Evolutionary conservation across 768 basidiomycete genomes (phyloP).

Genomic region (Pulveroboletus sp.): DNA sequence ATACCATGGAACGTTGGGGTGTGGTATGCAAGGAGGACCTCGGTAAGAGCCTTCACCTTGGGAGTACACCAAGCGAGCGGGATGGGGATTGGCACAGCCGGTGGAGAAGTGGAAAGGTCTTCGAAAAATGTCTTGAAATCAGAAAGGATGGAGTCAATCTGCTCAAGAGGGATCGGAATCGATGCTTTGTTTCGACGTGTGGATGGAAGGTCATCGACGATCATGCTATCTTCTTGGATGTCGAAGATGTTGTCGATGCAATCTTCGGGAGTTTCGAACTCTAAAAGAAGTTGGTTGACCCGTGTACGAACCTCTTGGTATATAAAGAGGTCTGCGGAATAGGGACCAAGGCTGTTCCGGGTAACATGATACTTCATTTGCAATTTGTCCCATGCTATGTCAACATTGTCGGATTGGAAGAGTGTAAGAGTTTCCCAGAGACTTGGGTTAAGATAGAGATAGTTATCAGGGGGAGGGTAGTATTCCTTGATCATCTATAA

Average conservation of each 20-base stretch:
- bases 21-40: constrained; percentile 53
- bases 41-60: constrained; percentile 61
- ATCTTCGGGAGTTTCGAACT: constrained; percentile 20
- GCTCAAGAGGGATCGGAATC: constrained; percentile 42
- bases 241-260: constrained; percentile 15
- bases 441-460: constrained; percentile 53
- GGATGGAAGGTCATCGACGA: constrained; percentile 24
- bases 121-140: constrained; percentile 41
- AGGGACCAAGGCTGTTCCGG: constrained; percentile 62
- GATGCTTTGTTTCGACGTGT: constrained; percentile 9
- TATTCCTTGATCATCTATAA: constrained; percentile 57
- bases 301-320: constrained; percentile 56
- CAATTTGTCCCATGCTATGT: constrained; percentile 58
- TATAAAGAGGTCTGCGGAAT: constrained; percentile 69
- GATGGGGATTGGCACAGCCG: constrained; percentile 38
- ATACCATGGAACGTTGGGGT: constrained; percentile 69
- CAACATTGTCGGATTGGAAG: constrained; percentile 34
- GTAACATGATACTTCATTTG: constrained; percentile 60
- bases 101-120: constrained; percentile 23
- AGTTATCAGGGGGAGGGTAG: constrained; percentile 45
- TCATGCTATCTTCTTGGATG: constrained; percentile 24
- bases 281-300: constrained; percentile 38
- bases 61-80: constrained; percentile 67
- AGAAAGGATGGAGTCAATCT: constrained; percentile 47
- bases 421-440: constrained; percentile 52